Conservation (phyloP, 345 rosid species). For the Murraya koenigii region DNA sequence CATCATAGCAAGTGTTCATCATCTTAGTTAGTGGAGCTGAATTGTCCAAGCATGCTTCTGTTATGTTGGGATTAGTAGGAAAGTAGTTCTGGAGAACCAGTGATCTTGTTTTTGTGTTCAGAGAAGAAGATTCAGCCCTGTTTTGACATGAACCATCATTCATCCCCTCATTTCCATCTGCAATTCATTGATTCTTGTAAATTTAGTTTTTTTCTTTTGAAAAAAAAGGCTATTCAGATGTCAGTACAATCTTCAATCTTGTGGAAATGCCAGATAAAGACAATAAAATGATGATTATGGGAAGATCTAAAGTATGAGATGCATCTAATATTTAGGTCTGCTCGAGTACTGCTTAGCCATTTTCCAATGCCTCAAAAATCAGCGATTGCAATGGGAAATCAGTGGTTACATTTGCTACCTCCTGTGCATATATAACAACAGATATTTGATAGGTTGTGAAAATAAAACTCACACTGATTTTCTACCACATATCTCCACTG, state of each 20-base stretch:
- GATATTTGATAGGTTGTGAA: neutral
- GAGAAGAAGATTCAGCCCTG: constrained; percentile 65
- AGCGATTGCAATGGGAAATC: neutral
- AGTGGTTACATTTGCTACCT: neutral
- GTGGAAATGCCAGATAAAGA: neutral
- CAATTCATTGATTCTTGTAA: constrained; percentile 15
- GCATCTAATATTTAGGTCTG: neutral
- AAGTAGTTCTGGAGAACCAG: constrained; percentile 77
- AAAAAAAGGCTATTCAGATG: neutral
- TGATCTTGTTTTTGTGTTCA: constrained; percentile 54
- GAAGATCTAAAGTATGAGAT: neutral
- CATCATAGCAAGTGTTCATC: constrained; percentile 68
- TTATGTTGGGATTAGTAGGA: constrained; percentile 57
- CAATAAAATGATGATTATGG: neutral
- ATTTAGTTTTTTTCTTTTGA: neutral
- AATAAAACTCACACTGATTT: constrained; percentile 59
- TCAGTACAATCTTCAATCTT: neutral
- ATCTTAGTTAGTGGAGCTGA: constrained; percentile 65
- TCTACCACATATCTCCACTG: constrained; percentile 91
- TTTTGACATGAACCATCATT: constrained; percentile 62
- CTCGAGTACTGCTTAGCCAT: neutral
- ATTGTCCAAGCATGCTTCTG: constrained; percentile 65
- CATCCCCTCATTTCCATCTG: constrained; percentile 89
- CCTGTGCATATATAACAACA: neutral
- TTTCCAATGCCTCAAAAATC: neutral